A percentile compares a stretch with the other conserved stretches of the same genome.
These are phyloP conservation scores for Begonia loranthoides DNA, from an alignment of 306 rosid species.

Conservation along the genomic window DNA sequence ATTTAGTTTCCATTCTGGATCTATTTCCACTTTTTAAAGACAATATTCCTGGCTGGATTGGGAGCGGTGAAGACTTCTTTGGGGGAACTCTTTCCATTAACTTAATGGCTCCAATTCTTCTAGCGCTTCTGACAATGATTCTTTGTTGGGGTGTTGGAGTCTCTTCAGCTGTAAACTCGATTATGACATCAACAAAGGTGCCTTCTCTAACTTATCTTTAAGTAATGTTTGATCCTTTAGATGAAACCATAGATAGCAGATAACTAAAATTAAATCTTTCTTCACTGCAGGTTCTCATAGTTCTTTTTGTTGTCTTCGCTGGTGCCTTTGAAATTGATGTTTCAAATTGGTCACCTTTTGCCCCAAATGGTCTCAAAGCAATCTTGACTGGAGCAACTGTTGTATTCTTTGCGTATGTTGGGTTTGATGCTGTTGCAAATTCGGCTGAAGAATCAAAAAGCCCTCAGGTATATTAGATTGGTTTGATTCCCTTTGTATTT, in stretches of 20 bases:
- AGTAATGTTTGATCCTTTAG: background rate
- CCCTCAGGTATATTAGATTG: conserved; percentile 56
- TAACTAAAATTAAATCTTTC: background rate
- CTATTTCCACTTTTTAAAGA: conserved; percentile 69
- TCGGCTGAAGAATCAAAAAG: conserved; percentile 97
- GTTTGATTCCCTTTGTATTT: conserved; percentile 10
- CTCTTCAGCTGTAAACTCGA: conserved; percentile 63
- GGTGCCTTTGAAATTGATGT: conserved; percentile 90
- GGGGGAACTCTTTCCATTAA: conserved; percentile 76
- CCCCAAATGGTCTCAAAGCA: conserved; percentile 59
- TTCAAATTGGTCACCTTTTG: conserved; percentile 97
- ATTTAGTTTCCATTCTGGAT: conserved; percentile 55
- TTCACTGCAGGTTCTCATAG: conserved; percentile 62
- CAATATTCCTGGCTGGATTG: conserved; percentile 80
- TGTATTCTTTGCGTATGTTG: conserved; percentile 95
- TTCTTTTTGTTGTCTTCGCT: conserved; percentile 49
- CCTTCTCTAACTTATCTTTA: conserved; percentile 10
- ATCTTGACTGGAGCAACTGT: conserved; percentile 91
- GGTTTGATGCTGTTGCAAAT: conserved; percentile 99
- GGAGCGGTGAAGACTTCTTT: conserved; percentile 61
- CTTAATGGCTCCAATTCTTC: conserved; percentile 73
- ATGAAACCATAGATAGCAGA: conserved; percentile 3
- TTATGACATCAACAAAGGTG: conserved; percentile 89
- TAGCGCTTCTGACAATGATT: conserved; percentile 50
- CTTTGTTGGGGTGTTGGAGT: conserved; percentile 79